phyloP scores from a whole-genome alignment of 129 eudicot genomes.

The Dittrichia graveolens region DNA sequence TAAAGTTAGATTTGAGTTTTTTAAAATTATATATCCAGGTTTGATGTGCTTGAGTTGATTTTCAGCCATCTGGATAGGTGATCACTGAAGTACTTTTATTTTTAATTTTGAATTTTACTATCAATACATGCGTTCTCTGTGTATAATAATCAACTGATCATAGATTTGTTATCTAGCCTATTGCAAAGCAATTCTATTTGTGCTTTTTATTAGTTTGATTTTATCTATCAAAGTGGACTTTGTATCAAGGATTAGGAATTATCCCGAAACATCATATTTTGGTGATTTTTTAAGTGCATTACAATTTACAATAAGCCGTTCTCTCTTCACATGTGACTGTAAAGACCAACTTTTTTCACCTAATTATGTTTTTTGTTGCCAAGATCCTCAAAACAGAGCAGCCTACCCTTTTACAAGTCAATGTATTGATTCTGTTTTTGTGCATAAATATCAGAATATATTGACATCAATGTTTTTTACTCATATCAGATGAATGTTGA shows the following conservation, averaged over 20 bases:
- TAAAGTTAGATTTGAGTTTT: not conserved
- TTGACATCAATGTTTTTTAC: not conserved
- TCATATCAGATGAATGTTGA: conserved; percentile 71
- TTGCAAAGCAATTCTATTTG: not conserved
- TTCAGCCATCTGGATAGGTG: conserved; percentile 1
- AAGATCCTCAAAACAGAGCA: not conserved
- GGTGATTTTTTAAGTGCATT: not conserved
- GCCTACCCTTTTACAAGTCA: not conserved
- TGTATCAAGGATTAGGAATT: not conserved
- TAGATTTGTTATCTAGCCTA: not conserved
- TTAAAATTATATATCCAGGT: not conserved
- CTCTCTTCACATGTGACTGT: not conserved
- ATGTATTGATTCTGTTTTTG: not conserved
- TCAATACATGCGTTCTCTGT: not conserved
- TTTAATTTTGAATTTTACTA: not conserved
- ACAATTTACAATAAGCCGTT: too few species aligned
- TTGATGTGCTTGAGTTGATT: not conserved
- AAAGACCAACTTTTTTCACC: not conserved
- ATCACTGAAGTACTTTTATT: conserved; percentile 1
- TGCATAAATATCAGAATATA: not conserved
- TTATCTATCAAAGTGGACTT: not conserved
- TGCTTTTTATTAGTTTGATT: not conserved
- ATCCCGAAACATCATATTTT: not conserved
- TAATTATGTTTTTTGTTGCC: not conserved
- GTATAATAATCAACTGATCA: not conserved